Conservation (phyloP, 805 yeast species). For the Zygoascus flipseniorum region DNA sequence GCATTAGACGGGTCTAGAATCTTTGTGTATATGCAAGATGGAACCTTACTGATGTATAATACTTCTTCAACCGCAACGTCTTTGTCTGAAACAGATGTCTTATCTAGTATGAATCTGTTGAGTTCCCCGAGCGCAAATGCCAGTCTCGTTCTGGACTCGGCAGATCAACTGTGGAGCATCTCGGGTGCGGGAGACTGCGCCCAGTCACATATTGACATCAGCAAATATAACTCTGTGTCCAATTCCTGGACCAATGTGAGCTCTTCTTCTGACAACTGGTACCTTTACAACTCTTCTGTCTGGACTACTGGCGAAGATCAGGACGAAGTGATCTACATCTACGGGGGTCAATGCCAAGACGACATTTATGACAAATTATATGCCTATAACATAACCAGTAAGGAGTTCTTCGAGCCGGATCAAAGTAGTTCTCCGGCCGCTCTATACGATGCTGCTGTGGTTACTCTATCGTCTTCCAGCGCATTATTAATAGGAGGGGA, state of each 20-base stretch:
- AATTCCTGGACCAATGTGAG: conserved; percentile 20
- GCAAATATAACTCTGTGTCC: conserved; percentile 12
- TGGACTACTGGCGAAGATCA: conserved; percentile 16
- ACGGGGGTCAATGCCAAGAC: conserved; percentile 24
- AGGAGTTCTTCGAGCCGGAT: conserved; percentile 11
- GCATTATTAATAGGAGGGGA: conserved; percentile 57
- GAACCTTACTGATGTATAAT: conserved; percentile 1
- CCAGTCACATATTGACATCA: conserved; percentile 18
- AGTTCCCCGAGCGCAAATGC: conserved; percentile 5
- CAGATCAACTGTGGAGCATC: conserved; percentile 17
- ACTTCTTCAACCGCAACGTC: not conserved
- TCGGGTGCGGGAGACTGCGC: conserved; percentile 21
- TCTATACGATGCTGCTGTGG: conserved; percentile 20
- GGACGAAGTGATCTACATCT: conserved; percentile 20
- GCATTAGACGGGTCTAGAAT: not conserved
- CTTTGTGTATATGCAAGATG: conserved; percentile 1
- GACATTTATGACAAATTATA: conserved; percentile 11
- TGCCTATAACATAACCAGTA: conserved; percentile 15
- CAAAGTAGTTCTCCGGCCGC: conserved; percentile 19
- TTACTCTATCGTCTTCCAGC: conserved; percentile 10
- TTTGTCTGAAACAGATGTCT: not conserved
- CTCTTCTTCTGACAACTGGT: conserved; percentile 18
- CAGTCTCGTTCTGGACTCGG: conserved; percentile 23
- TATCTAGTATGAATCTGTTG: not conserved
- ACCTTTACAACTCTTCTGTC: conserved; percentile 16